A percentile compares a stretch with the other conserved stretches of the same genome.
Evolutionary conservation across 2,329 filamentous ascomycete genomes (phyloP).

Genomic region (Xylariaceae sp.): DNA sequence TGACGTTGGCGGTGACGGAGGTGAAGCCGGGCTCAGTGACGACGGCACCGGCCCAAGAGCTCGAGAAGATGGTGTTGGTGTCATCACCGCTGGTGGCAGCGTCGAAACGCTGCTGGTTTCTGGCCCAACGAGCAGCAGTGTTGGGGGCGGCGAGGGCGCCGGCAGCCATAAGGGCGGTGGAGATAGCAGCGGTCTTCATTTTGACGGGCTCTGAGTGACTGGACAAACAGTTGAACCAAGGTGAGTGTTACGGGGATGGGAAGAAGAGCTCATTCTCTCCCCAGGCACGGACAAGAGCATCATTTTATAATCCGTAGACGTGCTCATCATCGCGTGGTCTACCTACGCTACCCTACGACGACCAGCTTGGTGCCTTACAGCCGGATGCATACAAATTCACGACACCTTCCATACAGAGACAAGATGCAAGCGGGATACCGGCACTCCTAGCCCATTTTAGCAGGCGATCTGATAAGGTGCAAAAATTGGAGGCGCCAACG

Average conservation of each 20-base stretch:
- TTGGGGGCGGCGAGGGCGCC: conserved; percentile 43
- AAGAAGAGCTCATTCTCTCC: background rate
- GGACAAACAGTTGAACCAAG: background rate
- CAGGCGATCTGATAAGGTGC: conserved; percentile 2
- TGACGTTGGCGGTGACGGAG: conserved; percentile 48
- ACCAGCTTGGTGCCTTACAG: background rate
- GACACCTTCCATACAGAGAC: conserved; percentile 20
- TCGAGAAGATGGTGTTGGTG: conserved; percentile 42
- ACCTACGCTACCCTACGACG: too few species aligned
- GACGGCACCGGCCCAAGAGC: conserved; percentile 57
- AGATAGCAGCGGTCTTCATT: conserved; percentile 46
- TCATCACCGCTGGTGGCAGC: conserved; percentile 29
- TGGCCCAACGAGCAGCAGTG: conserved; percentile 36
- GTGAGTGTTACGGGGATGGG: background rate
- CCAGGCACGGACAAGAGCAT: background rate
- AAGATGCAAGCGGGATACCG: background rate
- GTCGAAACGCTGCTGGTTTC: conserved; percentile 25
- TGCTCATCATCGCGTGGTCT: background rate
- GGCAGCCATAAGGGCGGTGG: conserved; percentile 37
- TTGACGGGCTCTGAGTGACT: conserved; percentile 22
- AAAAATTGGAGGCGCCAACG: background rate
- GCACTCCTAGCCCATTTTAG: conserved; percentile 12
- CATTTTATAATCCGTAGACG: background rate
- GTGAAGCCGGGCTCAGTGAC: conserved; percentile 46
- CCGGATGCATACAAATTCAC: background rate